A percentile compares a stretch with the other conserved stretches of the same genome.
phyloP scores from a whole-genome alignment of 140 eudicot genomes.

The Bidens hawaiensis region DNA sequence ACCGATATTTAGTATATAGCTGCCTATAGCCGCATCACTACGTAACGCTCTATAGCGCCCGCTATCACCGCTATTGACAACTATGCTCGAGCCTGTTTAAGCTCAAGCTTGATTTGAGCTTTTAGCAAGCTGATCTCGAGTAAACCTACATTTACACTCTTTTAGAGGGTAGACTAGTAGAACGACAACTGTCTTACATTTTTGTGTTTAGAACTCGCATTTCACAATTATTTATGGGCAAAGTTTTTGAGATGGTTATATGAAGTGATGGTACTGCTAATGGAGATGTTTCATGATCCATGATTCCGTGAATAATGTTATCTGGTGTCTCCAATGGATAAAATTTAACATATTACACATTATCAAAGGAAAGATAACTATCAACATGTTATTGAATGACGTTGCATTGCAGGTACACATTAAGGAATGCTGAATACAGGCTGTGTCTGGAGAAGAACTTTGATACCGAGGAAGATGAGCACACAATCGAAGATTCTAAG shows the following conservation, averaged over 20 bases:
- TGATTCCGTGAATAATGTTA: neutral
- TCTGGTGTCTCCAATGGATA: neutral
- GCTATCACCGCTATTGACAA: no score
- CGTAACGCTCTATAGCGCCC: no score
- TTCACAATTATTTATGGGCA: no score
- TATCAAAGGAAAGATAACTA: neutral
- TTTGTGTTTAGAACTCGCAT: neutral
- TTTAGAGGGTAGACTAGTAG: neutral
- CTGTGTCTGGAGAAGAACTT: conserved; percentile 89
- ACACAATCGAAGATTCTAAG: conserved; percentile 40
- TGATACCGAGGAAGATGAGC: conserved; percentile 60
- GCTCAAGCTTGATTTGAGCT: no score
- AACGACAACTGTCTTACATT: neutral
- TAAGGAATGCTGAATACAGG: conserved; percentile 92
- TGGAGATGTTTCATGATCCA: neutral
- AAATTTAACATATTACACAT: no score
- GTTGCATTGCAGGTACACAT: conserved; percentile 63
- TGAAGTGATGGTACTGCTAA: neutral
- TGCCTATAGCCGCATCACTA: no score
- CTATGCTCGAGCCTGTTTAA: no score
- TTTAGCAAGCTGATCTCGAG: no score
- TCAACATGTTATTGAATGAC: neutral
- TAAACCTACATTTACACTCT: neutral
- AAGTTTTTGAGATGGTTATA: neutral
- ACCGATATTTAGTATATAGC: no score